Conservation (phyloP, 768 basidiomycete species). For the Auricularia heimuer region DNA sequence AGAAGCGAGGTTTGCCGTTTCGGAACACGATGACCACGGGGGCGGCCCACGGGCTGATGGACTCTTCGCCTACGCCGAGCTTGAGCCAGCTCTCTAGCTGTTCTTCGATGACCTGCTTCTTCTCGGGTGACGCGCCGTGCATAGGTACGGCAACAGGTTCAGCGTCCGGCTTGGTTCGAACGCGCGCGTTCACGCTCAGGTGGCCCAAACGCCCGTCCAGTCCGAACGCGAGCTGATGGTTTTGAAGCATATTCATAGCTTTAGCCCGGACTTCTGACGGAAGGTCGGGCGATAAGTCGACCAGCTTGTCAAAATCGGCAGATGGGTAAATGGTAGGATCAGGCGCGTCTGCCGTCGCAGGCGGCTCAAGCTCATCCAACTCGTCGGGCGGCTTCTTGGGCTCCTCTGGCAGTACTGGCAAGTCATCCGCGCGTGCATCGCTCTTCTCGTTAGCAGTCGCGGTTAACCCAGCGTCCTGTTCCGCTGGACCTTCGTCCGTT, state of each 20-base stretch:
- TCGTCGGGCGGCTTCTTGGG: too few relatives aligned
- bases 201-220: constrained; percentile 24
- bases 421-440: too few relatives aligned
- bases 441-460: too few relatives aligned
- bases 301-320: constrained; percentile 5
- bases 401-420: too few relatives aligned
- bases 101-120: constrained; percentile 15
- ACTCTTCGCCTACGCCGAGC: constrained; percentile 30
- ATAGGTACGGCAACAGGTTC: constrained; percentile 11
- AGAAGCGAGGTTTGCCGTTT: constrained; percentile 27
- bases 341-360: constrained; percentile 17
- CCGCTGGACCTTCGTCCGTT: too few relatives aligned
- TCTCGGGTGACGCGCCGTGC: too few relatives aligned
- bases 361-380: constrained; percentile 11
- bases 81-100: constrained; percentile 25
- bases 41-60: constrained; percentile 28
- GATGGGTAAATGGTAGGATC: constrained; percentile 8
- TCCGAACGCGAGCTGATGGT: constrained; percentile 19
- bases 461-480: too few relatives aligned
- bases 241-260: constrained; percentile 13
- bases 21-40: constrained; percentile 26
- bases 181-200: constrained; percentile 15
- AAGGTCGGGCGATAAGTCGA: constrained; percentile 15
- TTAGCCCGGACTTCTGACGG: constrained; percentile 2
- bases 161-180: constrained; percentile 16